Evolutionary conservation across 805 yeast species (phyloP).

Genomic region (Candida taoyuanica): DNA sequence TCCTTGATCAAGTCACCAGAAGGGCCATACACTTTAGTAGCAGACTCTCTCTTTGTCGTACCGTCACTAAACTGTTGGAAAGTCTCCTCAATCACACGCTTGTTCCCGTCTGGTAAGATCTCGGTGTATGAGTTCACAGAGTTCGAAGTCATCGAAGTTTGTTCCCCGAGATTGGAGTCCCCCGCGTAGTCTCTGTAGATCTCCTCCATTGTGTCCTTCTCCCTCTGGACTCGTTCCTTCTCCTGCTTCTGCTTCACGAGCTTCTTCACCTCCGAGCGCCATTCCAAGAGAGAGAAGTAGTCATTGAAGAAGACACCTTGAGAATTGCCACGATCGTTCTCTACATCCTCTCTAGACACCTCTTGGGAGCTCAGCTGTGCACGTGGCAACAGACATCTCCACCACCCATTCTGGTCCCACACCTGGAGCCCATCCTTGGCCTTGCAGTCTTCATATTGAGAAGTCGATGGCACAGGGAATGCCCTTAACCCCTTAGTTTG

Average conservation of each 20-base stretch:
- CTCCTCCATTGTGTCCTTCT: conserved; percentile 13
- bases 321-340: conserved; percentile 37
- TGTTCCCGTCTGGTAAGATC: conserved; percentile 39
- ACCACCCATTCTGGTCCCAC: conserved; percentile 83
- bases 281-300: conserved; percentile 59
- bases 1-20: conserved; percentile 35
- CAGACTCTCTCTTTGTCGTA: conserved; percentile 32
- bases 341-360: conserved; percentile 55
- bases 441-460: conserved; percentile 59
- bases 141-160: neutral
- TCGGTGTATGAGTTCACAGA: conserved; percentile 21
- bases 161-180: neutral
- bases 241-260: conserved; percentile 36
- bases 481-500: conserved; percentile 40
- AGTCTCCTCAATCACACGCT: conserved; percentile 35
- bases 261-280: conserved; percentile 56
- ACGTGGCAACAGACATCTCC: conserved; percentile 87
- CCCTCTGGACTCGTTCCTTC: conserved; percentile 10
- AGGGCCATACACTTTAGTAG: conserved; percentile 34
- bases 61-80: conserved; percentile 42
- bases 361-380: conserved; percentile 28
- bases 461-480: conserved; percentile 52
- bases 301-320: conserved; percentile 60
- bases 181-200: conserved; percentile 14
- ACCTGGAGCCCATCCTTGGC: conserved; percentile 62